These are phyloP conservation scores for Pachyrhizus erosus DNA, from an alignment of 306 rosid species.

Conservation along the genomic window DNA sequence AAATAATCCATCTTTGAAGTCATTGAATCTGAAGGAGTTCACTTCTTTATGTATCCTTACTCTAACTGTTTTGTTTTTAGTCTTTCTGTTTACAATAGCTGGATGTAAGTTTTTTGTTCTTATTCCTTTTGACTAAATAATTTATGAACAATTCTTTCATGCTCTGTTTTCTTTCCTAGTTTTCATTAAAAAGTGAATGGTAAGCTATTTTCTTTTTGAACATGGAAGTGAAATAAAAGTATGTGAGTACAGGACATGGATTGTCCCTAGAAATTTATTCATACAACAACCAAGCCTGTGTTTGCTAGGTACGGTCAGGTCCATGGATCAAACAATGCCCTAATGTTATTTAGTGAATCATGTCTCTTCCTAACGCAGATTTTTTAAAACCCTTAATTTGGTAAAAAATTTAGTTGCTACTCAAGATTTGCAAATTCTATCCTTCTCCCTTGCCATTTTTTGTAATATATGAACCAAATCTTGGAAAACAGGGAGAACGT, in stretches of 20 bases:
- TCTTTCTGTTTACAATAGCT: slow-evolving; percentile 2
- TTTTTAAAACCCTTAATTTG: background rate
- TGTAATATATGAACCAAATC: slow-evolving; percentile 18
- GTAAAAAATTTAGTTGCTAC: background rate
- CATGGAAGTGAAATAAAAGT: background rate
- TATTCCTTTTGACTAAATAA: slow-evolving; percentile 5
- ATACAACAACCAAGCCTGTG: background rate
- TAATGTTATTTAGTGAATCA: background rate
- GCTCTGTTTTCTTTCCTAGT: background rate
- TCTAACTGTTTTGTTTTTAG: background rate
- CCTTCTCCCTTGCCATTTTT: background rate
- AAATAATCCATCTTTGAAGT: slow-evolving; percentile 90
- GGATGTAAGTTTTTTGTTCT: background rate
- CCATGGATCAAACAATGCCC: background rate
- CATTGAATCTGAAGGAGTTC: slow-evolving; percentile 93
- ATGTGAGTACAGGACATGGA: slow-evolving; percentile 1
- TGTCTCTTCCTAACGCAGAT: background rate
- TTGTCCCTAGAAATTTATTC: background rate
- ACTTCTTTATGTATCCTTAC: slow-evolving; percentile 89
- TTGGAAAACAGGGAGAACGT: background rate
- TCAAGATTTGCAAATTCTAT: background rate
- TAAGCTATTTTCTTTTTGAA: background rate
- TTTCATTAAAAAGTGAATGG: slow-evolving; percentile 6
- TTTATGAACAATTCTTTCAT: slow-evolving; percentile 11
- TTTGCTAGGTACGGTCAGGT: background rate